These are phyloP conservation scores for Ophiobolus disseminans DNA, from an alignment of 2,329 filamentous ascomycete genomes.

Conservation along the genomic window DNA sequence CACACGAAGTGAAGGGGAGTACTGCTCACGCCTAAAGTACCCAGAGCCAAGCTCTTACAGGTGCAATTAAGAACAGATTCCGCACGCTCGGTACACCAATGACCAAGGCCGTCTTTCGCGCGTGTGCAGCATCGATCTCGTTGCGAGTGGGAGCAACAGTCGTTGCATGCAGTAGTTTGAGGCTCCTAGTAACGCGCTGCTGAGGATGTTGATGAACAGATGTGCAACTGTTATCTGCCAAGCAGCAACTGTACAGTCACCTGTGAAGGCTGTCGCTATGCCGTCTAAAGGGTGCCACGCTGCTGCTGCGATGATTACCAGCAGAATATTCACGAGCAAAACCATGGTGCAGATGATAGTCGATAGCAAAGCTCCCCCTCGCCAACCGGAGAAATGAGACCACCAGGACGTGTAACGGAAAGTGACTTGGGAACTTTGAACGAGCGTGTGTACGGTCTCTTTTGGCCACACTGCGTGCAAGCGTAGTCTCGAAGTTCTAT, in stretches of 20 bases:
- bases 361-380: background rate
- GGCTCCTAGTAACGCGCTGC: conserved; percentile 55
- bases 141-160: conserved; percentile 57
- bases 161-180: conserved; percentile 62
- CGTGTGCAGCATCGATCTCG: conserved; percentile 59
- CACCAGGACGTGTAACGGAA: no score
- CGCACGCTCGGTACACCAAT: conserved; percentile 52
- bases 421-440: no score
- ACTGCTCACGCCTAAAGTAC: conserved; percentile 12
- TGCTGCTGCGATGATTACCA: conserved; percentile 7
- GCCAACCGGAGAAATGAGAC: conserved; percentile 2
- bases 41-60: conserved; percentile 9
- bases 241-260: conserved; percentile 21
- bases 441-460: no score
- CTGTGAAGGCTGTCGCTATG: conserved; percentile 20
- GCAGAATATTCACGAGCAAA: conserved; percentile 10
- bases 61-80: conserved; percentile 37
- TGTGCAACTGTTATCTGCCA: conserved; percentile 36
- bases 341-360: background rate
- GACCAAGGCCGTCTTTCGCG: conserved; percentile 47
- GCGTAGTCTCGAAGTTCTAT: no score
- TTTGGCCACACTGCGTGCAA: no score
- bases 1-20: conserved; percentile 24
- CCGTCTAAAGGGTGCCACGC: conserved; percentile 8
- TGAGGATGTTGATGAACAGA: conserved; percentile 57